A percentile compares a stretch with the other conserved stretches of the same genome.
phyloP scores from a whole-genome alignment of 352 stramenopile genomes.

The Ochromonadaceae sp. region DNA sequence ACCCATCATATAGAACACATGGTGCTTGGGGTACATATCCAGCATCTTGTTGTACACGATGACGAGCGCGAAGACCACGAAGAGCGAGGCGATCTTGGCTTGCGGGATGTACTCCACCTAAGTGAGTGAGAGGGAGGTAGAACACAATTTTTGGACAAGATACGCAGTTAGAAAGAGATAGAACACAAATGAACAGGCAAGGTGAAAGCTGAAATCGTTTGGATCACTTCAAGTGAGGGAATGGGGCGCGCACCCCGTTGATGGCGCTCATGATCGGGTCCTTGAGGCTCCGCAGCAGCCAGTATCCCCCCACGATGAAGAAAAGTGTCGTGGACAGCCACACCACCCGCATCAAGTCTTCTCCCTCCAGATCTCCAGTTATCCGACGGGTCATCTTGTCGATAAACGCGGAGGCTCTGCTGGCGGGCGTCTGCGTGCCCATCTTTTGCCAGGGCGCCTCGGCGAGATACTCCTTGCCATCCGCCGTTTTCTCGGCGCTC shows the following conservation, averaged over 20 bases:
- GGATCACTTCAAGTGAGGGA: background rate
- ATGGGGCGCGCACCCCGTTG: conserved; percentile 33
- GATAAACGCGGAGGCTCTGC: background rate
- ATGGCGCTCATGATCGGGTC: conserved; percentile 54
- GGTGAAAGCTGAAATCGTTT: background rate
- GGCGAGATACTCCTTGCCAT: background rate
- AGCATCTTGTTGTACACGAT: conserved; percentile 49
- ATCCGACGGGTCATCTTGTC: background rate
- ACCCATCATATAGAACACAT: conserved; percentile 64
- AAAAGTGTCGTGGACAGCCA: conserved; percentile 54
- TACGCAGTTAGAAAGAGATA: too few relatives aligned
- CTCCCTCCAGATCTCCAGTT: conserved; percentile 26
- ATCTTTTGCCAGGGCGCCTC: conserved; percentile 1
- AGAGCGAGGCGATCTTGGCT: conserved; percentile 57
- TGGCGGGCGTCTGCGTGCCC: background rate
- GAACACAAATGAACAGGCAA: too few relatives aligned
- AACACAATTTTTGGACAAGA: too few relatives aligned
- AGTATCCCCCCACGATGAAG: conserved; percentile 61
- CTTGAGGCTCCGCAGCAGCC: conserved; percentile 45
- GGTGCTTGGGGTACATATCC: conserved; percentile 48
- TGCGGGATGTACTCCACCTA: conserved; percentile 48
- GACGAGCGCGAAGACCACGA: conserved; percentile 54
- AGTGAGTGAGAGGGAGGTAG: too few relatives aligned
- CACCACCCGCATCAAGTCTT: conserved; percentile 40
- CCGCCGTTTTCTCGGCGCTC: too few relatives aligned